Conservation (phyloP, 495 filamentous ascomycete species). For the Penicillium steckii region DNA sequence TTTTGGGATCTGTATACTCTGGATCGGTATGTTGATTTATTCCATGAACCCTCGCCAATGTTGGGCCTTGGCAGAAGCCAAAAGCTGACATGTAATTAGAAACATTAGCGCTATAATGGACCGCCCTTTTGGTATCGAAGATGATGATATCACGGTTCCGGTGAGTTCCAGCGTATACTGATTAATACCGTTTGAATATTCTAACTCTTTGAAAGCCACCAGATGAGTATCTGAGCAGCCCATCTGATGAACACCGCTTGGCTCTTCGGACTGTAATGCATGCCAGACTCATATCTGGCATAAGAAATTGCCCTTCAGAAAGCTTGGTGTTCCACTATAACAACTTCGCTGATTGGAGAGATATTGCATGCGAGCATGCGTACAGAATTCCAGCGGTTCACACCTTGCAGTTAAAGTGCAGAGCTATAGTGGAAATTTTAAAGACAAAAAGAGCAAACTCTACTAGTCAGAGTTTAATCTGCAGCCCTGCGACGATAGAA, state of each 20-base stretch:
- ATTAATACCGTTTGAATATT: background rate
- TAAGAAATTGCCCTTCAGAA: constrained; percentile 7
- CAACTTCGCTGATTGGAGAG: constrained; percentile 24
- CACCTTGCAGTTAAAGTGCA: constrained; percentile 12
- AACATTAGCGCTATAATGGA: constrained; percentile 23
- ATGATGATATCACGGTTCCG: constrained; percentile 24
- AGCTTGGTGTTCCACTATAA: constrained; percentile 18
- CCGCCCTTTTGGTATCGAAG: constrained; percentile 27
- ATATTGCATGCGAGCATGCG: background rate
- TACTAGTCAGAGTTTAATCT: constrained; percentile 4
- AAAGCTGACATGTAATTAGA: constrained; percentile 8
- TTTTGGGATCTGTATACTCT: constrained; percentile 28
- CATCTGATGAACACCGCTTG: background rate
- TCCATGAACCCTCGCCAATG: too few relatives aligned
- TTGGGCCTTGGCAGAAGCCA: too few relatives aligned
- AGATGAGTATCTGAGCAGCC: constrained; percentile 5
- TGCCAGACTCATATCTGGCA: constrained; percentile 22
- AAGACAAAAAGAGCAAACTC: constrained; percentile 3
- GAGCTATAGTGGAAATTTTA: constrained; percentile 20
- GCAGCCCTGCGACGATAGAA: constrained; percentile 6
- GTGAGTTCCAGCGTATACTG: constrained; percentile 5
- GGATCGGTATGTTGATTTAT: constrained; percentile 24
- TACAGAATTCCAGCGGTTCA: background rate
- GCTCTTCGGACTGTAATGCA: constrained; percentile 15
- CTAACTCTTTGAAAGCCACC: constrained; percentile 2